Base-by-base conservation (phyloP, 257 asterid genomes). In the Solanum piurae region DNA sequence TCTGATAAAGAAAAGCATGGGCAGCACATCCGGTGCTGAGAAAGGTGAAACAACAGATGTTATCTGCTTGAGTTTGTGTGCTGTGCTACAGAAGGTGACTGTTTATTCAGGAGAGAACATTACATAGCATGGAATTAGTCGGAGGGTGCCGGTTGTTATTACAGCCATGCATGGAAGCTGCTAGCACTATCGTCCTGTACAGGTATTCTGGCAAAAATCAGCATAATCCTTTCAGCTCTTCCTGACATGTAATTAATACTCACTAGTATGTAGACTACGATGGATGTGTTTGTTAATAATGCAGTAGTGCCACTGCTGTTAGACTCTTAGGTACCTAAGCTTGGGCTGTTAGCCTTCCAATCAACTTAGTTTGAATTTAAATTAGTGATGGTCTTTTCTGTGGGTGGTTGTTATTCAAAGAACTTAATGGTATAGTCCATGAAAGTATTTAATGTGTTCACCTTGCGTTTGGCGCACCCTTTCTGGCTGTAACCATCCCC, bases 21-120 rank as follows among this genome's bases (percentile, higher is more conserved):
- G 91, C 92, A 83, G 90, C 91, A 64, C 91, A 90, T 86, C 90
- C 62, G 49, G 89, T 88, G 90, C 91, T 84, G 92, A 89, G 91
- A 89, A 74, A 68, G 79, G 91, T 86, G 88, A 87, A 89, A 88
- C 88, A 86, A 90, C 94, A 85, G 27, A 77, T 88, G 58, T 25
- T 42, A 85, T 90, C 74, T 86, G 77, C 55, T 14, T 90, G 89
- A 90, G 86, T 76, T 88, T 84, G 58, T 75, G 64, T 87, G 38
- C 89, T 77, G 86, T 75, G 75, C 83, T 34, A 79, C 44, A 27
- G 34, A 74, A 84, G 68, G 27, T n/a, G 60, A 86, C 31, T 83
- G 52, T 82, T 72, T 38, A 23, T 88, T 86, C 83, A 73, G 83
- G 88, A 87, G 89, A 84, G 89, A 86, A 88, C 74, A 75, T 86